Percentiles rank a stretch among this genome's conserved stretches.
These are phyloP conservation scores for Phlyctochytrium planicorne DNA, from an alignment of 192 early-diverging fungal species.

Conservation along the genomic window DNA sequence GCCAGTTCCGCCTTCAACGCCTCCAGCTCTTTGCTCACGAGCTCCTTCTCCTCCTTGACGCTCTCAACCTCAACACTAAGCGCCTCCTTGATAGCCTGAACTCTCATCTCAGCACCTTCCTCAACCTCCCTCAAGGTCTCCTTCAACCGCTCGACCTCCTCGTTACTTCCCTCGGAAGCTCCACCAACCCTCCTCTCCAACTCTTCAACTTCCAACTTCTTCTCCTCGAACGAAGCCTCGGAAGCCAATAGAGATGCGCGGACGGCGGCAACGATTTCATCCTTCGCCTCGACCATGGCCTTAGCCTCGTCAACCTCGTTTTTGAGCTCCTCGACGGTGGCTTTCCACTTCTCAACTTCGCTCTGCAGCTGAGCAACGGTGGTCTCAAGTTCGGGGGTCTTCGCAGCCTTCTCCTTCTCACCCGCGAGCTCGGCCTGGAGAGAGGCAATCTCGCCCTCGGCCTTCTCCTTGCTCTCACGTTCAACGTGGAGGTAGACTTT, in stretches of 20 bases:
- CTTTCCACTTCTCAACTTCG: not conserved
- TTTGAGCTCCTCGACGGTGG: not conserved
- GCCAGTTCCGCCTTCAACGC: not conserved
- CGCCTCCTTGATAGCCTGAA: no score
- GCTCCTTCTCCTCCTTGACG: not conserved
- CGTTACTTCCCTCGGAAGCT: not conserved
- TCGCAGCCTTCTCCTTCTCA: not conserved
- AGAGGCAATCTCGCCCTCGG: not conserved
- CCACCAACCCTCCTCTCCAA: not conserved
- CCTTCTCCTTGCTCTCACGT: no score
- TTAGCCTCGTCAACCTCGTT: constrained; percentile 1
- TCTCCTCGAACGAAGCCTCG: not conserved
- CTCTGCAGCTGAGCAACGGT: not conserved
- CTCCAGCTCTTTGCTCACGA: not conserved
- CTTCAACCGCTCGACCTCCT: not conserved
- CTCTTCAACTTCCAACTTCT: not conserved
- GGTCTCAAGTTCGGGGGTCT: not conserved
- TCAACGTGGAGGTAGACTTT: not conserved
- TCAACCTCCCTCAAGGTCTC: not conserved
- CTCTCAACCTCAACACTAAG: not conserved
- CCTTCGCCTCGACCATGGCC: not conserved
- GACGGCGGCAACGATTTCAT: not conserved
- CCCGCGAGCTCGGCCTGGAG: not conserved
- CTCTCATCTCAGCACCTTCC: not conserved
- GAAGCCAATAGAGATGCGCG: not conserved